Conservation (phyloP, 345 rosid species). For the Boechera divaricarpa region DNA sequence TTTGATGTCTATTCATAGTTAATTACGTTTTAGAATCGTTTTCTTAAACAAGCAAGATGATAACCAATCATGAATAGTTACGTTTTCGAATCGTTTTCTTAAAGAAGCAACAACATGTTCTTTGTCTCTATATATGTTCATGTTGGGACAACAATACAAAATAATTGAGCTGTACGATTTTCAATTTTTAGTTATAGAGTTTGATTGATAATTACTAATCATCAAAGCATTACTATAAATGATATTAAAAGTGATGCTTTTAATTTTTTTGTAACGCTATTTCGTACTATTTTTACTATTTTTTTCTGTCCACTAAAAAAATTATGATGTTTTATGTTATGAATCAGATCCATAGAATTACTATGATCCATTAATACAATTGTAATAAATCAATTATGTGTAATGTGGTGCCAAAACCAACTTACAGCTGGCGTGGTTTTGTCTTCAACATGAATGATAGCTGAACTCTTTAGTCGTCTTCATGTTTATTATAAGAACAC, state of each 20-base stretch:
- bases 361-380: constrained; percentile 9
- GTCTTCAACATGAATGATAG: constrained; percentile 38
- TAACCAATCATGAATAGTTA: constrained; percentile 31
- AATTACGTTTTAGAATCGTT: constrained; percentile 33
- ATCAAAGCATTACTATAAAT: too few species aligned
- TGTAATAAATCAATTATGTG: constrained; percentile 2
- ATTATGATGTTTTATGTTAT: too few species aligned
- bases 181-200: not conserved
- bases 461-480: constrained; percentile 7
- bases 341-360: not conserved
- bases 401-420: constrained; percentile 30
- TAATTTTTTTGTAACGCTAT: too few species aligned
- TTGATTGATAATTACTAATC: too few species aligned
- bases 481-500: constrained; percentile 33
- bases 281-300: too few species aligned
- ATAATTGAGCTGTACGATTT: constrained; percentile 28
- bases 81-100: constrained; percentile 38
- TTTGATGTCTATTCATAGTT: not conserved
- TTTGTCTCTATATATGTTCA: constrained; percentile 37
- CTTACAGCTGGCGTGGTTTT: constrained; percentile 34
- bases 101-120: constrained; percentile 46
- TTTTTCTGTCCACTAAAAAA: too few species aligned
- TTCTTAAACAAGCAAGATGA: constrained; percentile 15
- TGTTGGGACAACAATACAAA: constrained; percentile 38
- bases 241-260: too few species aligned